Conservation (phyloP, 129 eudicot species). For the Dittrichia graveolens region DNA sequence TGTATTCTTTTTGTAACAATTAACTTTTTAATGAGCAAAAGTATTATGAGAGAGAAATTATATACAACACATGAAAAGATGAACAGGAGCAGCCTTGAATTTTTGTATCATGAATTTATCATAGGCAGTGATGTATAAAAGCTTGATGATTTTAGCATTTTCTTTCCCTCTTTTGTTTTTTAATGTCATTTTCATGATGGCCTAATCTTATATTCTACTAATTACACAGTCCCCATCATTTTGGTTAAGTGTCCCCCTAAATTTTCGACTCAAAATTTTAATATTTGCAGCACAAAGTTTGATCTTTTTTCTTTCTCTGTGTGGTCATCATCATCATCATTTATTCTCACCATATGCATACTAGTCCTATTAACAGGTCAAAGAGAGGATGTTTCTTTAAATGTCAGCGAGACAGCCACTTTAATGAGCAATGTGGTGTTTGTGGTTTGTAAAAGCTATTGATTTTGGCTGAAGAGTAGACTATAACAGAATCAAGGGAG, state of each 20-base stretch:
- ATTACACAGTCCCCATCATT: neutral
- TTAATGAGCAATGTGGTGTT: no score
- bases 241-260: neutral
- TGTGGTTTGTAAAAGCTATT: no score
- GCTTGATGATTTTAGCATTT: constrained; percentile 18
- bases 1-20: constrained; percentile 49
- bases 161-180: constrained; percentile 14
- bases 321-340: no score
- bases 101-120: constrained; percentile 40
- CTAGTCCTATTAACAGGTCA: no score
- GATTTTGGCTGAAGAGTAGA: no score
- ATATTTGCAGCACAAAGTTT: no score
- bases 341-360: no score
- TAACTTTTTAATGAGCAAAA: constrained; percentile 7
- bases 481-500: no score
- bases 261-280: neutral
- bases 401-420: no score
- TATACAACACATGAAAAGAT: constrained; percentile 24
- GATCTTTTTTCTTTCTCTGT: neutral
- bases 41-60: constrained; percentile 28
- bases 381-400: no score
- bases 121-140: constrained; percentile 33
- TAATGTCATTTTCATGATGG: neutral
- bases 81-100: constrained; percentile 18
- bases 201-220: constrained; percentile 2